Evolutionary conservation across 106 monocot species (phyloP), one percentile per base, ranked within the genome.

Genomic region (Gastrodia elata): DNA sequence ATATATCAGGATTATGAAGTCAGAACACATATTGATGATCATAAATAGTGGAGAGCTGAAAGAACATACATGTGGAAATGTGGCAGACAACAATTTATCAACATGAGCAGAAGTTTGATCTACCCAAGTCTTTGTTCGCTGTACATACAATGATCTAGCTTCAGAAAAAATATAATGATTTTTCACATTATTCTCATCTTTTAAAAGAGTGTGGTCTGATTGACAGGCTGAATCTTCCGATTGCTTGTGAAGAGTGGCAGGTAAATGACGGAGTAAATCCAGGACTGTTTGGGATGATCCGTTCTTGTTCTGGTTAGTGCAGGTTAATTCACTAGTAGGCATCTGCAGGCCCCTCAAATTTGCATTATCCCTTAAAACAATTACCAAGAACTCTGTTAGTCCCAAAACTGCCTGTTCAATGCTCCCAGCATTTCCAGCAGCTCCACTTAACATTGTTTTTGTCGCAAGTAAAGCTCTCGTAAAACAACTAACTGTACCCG

Each of bases 401-500:
- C 90, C 93, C 74, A 81, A 82, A 64, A 98, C 38, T 35, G 88
- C 86, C 68, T 93, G 86, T 65, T 98, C 88, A 76, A 93, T 77
- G 71, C 87, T 84, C 68, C 74, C 79, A 16, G 82, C 48, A 71
- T 81, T 90, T 80, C 90, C 85, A 80, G 88, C 90, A 67, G 97
- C 84, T 76, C 93, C 93, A 86, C 83, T 88, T 59, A 88, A 77
- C 83, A 87, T 82, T 75, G 25, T 85, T 70, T 90, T 98, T 37
- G 90, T 72, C 43, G 73, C 65, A 85, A 83, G 78, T n/a, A 98
- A 77, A 38, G 84, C 79, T 74, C 91, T 93, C 36, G 88, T 65
- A 73, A 91, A 86, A 35, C 88, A 84, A 77, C 97, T 98, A 5
- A 93, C 88, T 73, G 85, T 79, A 32, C 97, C 93, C 68, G 93